Base-by-base conservation (phyloP, 139 green algal genomes). In the Medakamo hakoo region DNA sequence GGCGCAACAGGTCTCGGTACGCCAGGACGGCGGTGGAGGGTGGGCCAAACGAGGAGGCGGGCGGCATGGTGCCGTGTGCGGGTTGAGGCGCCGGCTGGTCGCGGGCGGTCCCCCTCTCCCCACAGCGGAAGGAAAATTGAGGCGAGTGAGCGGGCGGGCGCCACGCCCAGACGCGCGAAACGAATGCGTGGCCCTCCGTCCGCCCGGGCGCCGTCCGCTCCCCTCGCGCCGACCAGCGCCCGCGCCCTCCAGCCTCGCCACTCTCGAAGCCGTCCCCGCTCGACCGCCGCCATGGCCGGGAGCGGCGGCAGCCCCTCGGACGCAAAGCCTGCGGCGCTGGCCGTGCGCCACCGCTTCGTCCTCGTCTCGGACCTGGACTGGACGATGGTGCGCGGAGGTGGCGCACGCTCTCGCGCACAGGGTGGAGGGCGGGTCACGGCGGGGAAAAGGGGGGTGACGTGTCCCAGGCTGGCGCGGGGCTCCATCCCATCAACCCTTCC, bases 351-450 rank as follows among this genome's bases (percentile, higher is more conserved):
- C 24, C 71, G 77, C 22, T 82, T 94, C 48, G 73, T 92, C 49
- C 64, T 95, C 4, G 87, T 90, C 3, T 90, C 84, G 1, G 88
- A 95, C 64, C 72, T 95, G 26, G 88, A 95, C 62, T 84, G 87
- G 71, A 95, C 88, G 0, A 90, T 95, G 86, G 88, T 90, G 55
- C 59, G 77, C 59, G 56, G 20, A 61, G 69, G 63, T 29, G 27
- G 18, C 19, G 26, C 9, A 16, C 60, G 27, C 3, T 9, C 26
- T 57, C 14, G 48, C 19, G 57, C 31, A 3, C 27, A n/a, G 57
- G 31, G 57, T 30, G 9, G 9, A 21, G n/a, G 25, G 27, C 27
- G 56, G 24, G 61, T 32, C 18, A 22, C 26, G 3, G 20, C 4
- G 40, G 16, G 40, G 40, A 52, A 52, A 52, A 52, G 40, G 16